phyloP scores from a whole-genome alignment of 805 yeast genomes.

The Kodamaea restingae region DNA sequence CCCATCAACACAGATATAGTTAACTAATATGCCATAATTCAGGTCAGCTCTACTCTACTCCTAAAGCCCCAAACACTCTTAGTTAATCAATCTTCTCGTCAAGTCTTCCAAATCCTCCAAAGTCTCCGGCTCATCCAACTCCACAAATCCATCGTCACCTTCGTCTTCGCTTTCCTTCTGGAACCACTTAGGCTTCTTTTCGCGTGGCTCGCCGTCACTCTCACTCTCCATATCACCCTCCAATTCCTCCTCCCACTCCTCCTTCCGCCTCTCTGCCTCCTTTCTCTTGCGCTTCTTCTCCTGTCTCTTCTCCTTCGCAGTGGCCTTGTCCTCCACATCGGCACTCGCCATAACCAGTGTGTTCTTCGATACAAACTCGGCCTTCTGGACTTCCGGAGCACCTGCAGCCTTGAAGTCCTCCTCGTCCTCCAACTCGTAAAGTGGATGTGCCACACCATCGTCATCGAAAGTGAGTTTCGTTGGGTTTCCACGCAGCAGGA shows the following conservation, averaged over 20 bases:
- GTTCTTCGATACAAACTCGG: slow-evolving; percentile 64
- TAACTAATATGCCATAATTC: no score
- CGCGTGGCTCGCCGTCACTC: slow-evolving; percentile 27
- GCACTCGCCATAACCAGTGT: slow-evolving; percentile 61
- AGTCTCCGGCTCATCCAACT: slow-evolving; percentile 84
- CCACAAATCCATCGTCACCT: slow-evolving; percentile 45
- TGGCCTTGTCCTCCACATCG: slow-evolving; percentile 73
- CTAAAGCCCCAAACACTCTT: no score
- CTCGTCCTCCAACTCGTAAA: slow-evolving; percentile 88
- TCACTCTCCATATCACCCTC: slow-evolving; percentile 44
- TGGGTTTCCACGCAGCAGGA: slow-evolving; percentile 63
- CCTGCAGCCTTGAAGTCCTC: slow-evolving; percentile 77
- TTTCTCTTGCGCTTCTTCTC: slow-evolving; percentile 88
- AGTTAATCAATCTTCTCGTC: slow-evolving; percentile 53
- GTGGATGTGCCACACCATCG: slow-evolving; percentile 87
- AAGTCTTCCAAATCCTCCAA: slow-evolving; percentile 91
- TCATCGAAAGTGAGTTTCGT: slow-evolving; percentile 86
- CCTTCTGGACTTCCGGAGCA: slow-evolving; percentile 64
- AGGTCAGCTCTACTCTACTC: no score
- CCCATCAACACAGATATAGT: no score
- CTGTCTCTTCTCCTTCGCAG: slow-evolving; percentile 70
- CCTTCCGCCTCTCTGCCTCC: slow-evolving; percentile 63
- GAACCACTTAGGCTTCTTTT: slow-evolving; percentile 50
- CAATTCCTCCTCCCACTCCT: slow-evolving; percentile 32
- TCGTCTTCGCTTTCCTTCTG: slow-evolving; percentile 28